Conservation (phyloP, 768 basidiomycete species). For the Lentinula detonsa region DNA sequence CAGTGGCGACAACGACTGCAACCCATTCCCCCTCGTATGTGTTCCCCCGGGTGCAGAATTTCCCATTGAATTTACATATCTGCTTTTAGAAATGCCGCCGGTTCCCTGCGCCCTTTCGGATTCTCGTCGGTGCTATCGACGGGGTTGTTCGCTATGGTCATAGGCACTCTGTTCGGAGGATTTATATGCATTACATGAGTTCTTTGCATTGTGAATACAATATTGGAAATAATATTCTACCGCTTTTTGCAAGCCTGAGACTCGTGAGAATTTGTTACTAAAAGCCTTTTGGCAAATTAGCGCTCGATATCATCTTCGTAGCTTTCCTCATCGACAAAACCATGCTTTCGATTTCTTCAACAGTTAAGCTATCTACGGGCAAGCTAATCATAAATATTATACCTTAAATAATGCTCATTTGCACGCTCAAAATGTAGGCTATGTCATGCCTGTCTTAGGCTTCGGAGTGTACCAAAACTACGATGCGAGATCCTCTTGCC, state of each 20-base stretch:
- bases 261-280: too few relatives aligned
- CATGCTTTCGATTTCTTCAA: constrained; percentile 3
- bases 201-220: not conserved
- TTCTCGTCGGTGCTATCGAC: not conserved
- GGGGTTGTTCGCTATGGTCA: not conserved
- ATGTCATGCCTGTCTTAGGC: constrained; percentile 59
- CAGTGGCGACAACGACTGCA: not conserved
- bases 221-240: not conserved
- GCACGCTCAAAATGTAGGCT: constrained; percentile 25
- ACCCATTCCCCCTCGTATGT: not conserved
- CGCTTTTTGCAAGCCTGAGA: not conserved
- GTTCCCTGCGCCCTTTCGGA: not conserved
- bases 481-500: constrained; percentile 43
- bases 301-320: not conserved
- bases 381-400: not conserved
- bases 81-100: not conserved
- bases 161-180: not conserved
- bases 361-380: constrained; percentile 7
- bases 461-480: constrained; percentile 71
- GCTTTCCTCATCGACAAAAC: not conserved
- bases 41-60: not conserved
- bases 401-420: not conserved
- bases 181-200: not conserved
- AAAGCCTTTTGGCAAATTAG: not conserved
- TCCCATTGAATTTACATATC: not conserved